Conservation (phyloP, 2,329 filamentous ascomycete species). For the Setomelanomma holmii region DNA sequence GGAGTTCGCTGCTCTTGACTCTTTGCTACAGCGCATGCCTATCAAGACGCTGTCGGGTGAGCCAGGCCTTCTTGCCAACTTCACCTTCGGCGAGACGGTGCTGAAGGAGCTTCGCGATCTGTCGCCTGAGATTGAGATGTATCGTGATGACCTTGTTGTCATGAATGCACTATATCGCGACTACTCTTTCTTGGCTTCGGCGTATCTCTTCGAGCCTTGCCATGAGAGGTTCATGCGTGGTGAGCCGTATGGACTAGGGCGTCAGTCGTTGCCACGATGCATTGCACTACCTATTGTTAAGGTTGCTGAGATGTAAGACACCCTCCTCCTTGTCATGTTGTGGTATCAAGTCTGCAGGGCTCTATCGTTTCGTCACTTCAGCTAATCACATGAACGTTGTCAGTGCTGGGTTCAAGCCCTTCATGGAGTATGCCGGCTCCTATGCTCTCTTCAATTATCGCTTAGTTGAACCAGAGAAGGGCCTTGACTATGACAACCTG, state of each 20-base stretch:
- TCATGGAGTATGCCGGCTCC: constrained; percentile 81
- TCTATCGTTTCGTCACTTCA: not conserved
- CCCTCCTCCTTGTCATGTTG: not conserved
- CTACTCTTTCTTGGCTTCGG: constrained; percentile 88
- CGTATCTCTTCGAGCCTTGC: constrained; percentile 90
- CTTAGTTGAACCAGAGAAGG: constrained; percentile 62
- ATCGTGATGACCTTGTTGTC: constrained; percentile 73
- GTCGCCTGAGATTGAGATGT: constrained; percentile 74
- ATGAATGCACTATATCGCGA: constrained; percentile 90
- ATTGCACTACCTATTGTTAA: constrained; percentile 83
- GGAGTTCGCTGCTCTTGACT: constrained; percentile 76
- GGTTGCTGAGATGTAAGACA: constrained; percentile 82
- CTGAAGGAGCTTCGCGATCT: constrained; percentile 78
- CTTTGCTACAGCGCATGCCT: constrained; percentile 77
- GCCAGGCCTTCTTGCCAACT: constrained; percentile 78
- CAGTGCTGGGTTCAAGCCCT: constrained; percentile 80
- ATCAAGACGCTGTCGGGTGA: constrained; percentile 75
- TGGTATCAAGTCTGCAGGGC: too few relatives aligned
- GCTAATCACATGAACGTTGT: constrained; percentile 25
- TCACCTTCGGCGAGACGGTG: constrained; percentile 77
- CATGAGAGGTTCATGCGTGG: constrained; percentile 74
- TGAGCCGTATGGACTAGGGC: constrained; percentile 78
- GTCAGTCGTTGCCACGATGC: constrained; percentile 74
- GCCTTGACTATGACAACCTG: constrained; percentile 67
- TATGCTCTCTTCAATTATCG: constrained; percentile 70